A percentile compares a stretch with the other conserved stretches of the same genome.
These are phyloP conservation scores for Rhodotorula babjevae DNA, from an alignment of 768 basidiomycete species.

Conservation along the genomic window DNA sequence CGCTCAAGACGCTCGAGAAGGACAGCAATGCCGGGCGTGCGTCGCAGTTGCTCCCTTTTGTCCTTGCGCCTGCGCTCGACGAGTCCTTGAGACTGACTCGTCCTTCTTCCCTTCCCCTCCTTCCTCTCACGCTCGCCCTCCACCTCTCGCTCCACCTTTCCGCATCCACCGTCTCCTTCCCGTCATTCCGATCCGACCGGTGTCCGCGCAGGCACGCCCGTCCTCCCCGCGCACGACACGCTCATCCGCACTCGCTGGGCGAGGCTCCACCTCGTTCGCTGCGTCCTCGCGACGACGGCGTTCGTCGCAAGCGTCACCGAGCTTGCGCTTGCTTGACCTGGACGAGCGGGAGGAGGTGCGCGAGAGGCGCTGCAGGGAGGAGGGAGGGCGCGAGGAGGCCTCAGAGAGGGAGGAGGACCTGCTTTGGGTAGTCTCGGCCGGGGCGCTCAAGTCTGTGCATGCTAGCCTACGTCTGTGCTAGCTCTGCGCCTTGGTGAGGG, in stretches of 20 bases:
- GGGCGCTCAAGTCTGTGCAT: too few relatives aligned
- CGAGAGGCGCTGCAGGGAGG: neutral
- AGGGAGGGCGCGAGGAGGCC: too few relatives aligned
- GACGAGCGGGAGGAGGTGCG: too few relatives aligned
- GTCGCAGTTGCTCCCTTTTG: neutral
- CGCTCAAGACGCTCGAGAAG: neutral
- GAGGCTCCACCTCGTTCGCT: neutral
- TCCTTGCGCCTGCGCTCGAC: neutral
- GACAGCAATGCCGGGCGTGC: neutral
- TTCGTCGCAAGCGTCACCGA: neutral
- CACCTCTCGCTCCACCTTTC: too few relatives aligned
- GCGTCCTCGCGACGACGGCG: neutral
- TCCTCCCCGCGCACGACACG: neutral
- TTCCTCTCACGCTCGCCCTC: too few relatives aligned
- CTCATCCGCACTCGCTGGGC: neutral
- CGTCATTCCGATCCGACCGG: too few relatives aligned
- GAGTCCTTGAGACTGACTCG: neutral
- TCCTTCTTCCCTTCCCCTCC: too few relatives aligned
- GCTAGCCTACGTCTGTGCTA: too few relatives aligned
- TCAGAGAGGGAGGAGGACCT: neutral
- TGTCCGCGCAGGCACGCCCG: neutral
- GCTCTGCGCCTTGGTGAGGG: too few relatives aligned
- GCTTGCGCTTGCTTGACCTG: neutral
- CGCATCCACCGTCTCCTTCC: too few relatives aligned
- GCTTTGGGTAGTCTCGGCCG: too few relatives aligned